A percentile compares a stretch with the other conserved stretches of the same genome.
These are phyloP conservation scores for Diaporthe australafricana DNA, from an alignment of 2,329 filamentous ascomycete species.

Conservation along the genomic window DNA sequence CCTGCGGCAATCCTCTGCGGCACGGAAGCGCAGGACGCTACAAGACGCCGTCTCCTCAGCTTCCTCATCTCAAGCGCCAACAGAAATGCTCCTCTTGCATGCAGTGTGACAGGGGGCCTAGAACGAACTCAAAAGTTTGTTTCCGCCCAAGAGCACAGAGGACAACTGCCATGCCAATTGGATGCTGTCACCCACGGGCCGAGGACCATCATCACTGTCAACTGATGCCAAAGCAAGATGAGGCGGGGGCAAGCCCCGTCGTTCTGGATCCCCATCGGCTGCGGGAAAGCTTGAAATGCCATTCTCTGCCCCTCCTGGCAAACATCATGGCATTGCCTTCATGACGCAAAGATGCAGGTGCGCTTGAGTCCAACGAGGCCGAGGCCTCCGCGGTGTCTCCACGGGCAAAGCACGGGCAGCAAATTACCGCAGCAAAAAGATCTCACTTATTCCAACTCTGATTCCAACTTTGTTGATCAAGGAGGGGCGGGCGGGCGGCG, in stretches of 20 bases:
- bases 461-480: conserved; percentile 17
- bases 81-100: neutral
- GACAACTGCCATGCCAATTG: neutral
- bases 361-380: conserved; percentile 9
- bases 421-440: conserved; percentile 8
- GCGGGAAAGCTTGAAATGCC: neutral
- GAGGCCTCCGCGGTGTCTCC: conserved; percentile 10
- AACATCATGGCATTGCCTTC: conserved; percentile 9
- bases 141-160: neutral
- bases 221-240: conserved; percentile 10
- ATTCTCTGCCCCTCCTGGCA: neutral
- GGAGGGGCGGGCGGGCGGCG: conserved; percentile 16
- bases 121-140: conserved; percentile 1
- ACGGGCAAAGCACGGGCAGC: neutral
- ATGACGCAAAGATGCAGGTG: conserved; percentile 24
- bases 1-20: conserved; percentile 10
- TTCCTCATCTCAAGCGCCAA: conserved; percentile 5
- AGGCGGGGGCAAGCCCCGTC: neutral
- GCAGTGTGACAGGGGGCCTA: conserved; percentile 22
- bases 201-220: neutral
- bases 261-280: conserved; percentile 17
- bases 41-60: neutral
- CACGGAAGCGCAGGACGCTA: neutral
- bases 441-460: conserved; percentile 23
- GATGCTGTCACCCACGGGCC: conserved; percentile 23